Conservation (phyloP, 2,329 filamentous ascomycete species). For the Xylariaceae sp. region DNA sequence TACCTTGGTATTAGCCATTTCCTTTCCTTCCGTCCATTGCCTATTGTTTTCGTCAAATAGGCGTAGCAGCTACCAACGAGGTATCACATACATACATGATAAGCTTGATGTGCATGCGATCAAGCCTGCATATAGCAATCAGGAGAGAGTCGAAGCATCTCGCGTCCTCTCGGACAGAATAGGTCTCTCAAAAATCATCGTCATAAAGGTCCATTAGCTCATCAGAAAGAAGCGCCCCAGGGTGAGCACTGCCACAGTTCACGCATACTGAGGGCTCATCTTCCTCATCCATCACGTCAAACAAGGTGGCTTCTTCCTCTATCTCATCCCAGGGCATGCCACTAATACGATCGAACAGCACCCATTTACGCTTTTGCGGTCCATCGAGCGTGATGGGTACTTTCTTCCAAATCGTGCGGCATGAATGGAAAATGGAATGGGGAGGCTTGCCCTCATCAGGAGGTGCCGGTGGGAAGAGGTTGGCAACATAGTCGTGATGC, state of each 20-base stretch:
- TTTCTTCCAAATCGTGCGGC: conserved; percentile 47
- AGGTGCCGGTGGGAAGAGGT: conserved; percentile 38
- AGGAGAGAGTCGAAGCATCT: neutral
- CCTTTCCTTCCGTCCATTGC: conserved; percentile 2
- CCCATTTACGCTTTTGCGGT: conserved; percentile 41
- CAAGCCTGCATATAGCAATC: conserved; percentile 5
- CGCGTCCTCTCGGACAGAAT: neutral
- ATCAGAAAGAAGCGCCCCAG: conserved; percentile 28
- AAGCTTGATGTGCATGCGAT: neutral
- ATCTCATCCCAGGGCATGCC: conserved; percentile 31
- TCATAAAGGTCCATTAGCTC: conserved; percentile 30
- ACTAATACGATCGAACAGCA: conserved; percentile 40
- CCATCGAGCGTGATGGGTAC: conserved; percentile 40
- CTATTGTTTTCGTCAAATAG: neutral
- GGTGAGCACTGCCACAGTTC: conserved; percentile 31
- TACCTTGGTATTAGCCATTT: neutral
- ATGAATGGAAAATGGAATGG: conserved; percentile 36
- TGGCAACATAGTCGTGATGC: conserved; percentile 24
- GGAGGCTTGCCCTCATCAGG: conserved; percentile 40
- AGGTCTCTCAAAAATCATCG: conserved; percentile 14
- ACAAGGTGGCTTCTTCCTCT: conserved; percentile 29
- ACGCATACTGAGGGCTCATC: conserved; percentile 26
- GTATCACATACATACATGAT: conserved; percentile 17
- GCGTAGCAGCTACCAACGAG: conserved; percentile 19
- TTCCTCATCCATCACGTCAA: conserved; percentile 27